Conservation (phyloP, 139 green algal species). For the Chlorella ohadii region DNA sequence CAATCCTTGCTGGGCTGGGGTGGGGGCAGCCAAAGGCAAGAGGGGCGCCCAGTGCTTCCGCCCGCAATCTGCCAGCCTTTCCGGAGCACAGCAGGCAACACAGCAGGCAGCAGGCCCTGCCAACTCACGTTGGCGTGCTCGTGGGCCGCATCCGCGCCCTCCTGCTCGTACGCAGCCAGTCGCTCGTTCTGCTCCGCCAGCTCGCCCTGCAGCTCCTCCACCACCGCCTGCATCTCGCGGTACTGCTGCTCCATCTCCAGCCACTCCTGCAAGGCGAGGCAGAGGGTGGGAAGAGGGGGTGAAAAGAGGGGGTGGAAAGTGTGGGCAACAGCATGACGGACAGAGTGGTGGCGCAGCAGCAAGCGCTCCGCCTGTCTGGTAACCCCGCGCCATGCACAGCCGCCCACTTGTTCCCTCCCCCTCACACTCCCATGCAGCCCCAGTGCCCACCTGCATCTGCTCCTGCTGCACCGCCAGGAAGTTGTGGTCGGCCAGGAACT, state of each 20-base stretch:
- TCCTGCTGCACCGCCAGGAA: conserved; percentile 40
- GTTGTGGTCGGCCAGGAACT: conserved; percentile 37
- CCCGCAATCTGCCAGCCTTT: too few relatives aligned
- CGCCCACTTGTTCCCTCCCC: too few relatives aligned
- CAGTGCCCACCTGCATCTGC: conserved; percentile 34
- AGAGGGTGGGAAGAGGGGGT: too few relatives aligned
- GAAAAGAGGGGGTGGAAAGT: neutral
- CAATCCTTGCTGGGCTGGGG: too few relatives aligned
- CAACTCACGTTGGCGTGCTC: conserved; percentile 4
- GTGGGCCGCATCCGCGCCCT: neutral
- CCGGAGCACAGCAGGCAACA: too few relatives aligned
- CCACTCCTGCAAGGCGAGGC: conserved; percentile 20
- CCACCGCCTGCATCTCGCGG: conserved; percentile 9
- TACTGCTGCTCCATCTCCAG: conserved; percentile 42
- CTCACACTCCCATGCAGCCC: neutral
- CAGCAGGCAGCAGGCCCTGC: neutral
- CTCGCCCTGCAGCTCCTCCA: conserved; percentile 3
- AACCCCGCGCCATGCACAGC: neutral
- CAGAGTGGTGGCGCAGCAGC: neutral
- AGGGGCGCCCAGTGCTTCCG: too few relatives aligned
- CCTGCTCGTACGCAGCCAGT: conserved; percentile 2
- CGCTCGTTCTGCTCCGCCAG: conserved; percentile 4
- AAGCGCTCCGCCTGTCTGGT: neutral
- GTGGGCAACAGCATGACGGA: neutral
- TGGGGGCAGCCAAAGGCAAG: neutral